Percentiles rank a stretch among this genome's conserved stretches.
Conservation (phyloP, 2,329 filamentous ascomycete genomes). For the Fusarium armeniacum region DNA sequence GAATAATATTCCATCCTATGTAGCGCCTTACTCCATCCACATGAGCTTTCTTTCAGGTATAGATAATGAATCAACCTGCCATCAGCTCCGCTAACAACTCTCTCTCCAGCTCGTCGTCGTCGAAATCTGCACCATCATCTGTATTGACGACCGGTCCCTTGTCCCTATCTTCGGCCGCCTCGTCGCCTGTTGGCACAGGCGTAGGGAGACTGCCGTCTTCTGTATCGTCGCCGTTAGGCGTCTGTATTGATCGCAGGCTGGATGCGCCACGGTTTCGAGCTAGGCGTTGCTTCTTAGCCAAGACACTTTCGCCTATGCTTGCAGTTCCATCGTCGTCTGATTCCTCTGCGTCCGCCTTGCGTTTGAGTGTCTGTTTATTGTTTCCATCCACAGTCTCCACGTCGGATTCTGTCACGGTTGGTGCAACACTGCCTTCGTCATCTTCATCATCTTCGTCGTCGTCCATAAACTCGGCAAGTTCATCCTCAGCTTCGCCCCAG, state of each 20-base stretch:
- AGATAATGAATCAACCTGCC: constrained; percentile 46
- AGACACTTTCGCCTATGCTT: constrained; percentile 55
- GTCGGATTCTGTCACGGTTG: constrained; percentile 47
- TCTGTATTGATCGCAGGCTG: constrained; percentile 62
- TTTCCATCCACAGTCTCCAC: constrained; percentile 50
- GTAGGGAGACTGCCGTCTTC: constrained; percentile 58
- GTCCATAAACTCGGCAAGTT: constrained; percentile 80
- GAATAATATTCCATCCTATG: constrained; percentile 7
- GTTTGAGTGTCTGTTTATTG: constrained; percentile 52
- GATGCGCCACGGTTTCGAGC: constrained; percentile 62
- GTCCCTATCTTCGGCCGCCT: constrained; percentile 53
- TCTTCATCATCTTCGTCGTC: constrained; percentile 63
- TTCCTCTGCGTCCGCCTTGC: constrained; percentile 54
- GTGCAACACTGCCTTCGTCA: constrained; percentile 50
- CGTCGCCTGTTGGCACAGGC: constrained; percentile 55
- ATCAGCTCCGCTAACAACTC: constrained; percentile 74
- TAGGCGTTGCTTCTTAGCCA: constrained; percentile 67
- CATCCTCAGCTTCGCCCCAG: constrained; percentile 76
- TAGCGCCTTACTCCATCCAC: constrained; percentile 4
- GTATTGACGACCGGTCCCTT: constrained; percentile 45
- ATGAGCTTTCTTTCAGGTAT: constrained; percentile 16
- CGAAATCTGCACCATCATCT: constrained; percentile 58
- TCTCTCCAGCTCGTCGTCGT: constrained; percentile 72
- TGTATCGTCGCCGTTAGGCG: constrained; percentile 56
- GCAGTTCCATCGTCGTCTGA: constrained; percentile 53